Evolutionary conservation across 2,329 filamentous ascomycete species (phyloP).

Genomic region (Neofusicoccum ribis): DNA sequence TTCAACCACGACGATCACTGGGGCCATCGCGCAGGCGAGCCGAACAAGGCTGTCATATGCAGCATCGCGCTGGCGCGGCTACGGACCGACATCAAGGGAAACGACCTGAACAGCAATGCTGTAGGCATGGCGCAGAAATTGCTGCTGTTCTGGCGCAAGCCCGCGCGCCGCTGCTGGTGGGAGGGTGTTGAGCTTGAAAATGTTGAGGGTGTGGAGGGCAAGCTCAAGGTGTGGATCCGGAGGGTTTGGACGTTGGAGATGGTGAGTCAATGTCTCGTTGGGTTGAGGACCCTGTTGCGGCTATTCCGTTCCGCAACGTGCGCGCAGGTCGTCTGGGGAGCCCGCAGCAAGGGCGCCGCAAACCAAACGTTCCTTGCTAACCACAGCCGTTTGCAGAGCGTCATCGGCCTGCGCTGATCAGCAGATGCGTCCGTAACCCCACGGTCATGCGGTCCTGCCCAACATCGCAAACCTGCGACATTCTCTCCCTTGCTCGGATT

Average conservation of each 20-base stretch:
- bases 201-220: conserved; percentile 87
- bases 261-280: conserved; percentile 47
- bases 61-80: conserved; percentile 90
- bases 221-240: conserved; percentile 96
- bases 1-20: conserved; percentile 95
- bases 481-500: background rate
- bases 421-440: background rate
- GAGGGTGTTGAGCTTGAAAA: conserved; percentile 90
- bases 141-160: conserved; percentile 96
- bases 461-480: background rate
- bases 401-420: conserved; percentile 74
- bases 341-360: conserved; percentile 11
- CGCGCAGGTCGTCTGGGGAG: conserved; percentile 16
- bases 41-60: conserved; percentile 98
- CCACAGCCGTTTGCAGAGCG: conserved; percentile 56
- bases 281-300: background rate
- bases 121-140: conserved; percentile 99
- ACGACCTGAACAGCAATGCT: conserved; percentile 71
- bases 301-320: conserved; percentile 19
- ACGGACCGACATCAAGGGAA: conserved; percentile 82
- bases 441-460: conserved; percentile 3
- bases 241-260: conserved; percentile 99
- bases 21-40: conserved; percentile 96
- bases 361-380: conserved; percentile 22
- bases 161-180: conserved; percentile 97